These are phyloP conservation scores for Astrephomene gubernaculifera DNA, from an alignment of 139 green algal genomes.

Conservation along the genomic window DNA sequence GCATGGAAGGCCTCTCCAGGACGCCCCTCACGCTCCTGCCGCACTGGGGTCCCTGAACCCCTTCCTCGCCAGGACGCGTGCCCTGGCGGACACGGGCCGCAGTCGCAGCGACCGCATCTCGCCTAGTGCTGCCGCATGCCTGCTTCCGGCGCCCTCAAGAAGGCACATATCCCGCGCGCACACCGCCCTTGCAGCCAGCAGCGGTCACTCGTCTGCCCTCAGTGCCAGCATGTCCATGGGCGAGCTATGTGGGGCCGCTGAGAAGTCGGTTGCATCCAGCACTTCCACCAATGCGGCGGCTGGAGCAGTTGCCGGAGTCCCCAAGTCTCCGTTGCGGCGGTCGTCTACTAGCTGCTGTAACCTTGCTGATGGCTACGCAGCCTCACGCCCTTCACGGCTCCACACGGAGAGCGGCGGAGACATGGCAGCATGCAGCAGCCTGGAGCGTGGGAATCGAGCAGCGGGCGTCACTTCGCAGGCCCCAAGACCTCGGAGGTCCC, in stretches of 20 bases:
- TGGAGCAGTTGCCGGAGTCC: too few relatives aligned
- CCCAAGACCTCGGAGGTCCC: background rate
- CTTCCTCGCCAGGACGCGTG: background rate
- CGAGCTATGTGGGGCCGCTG: background rate
- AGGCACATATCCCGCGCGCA: background rate
- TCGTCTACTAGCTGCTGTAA: too few relatives aligned
- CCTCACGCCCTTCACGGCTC: background rate
- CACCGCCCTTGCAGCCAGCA: background rate
- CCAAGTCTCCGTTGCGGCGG: too few relatives aligned
- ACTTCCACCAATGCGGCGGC: too few relatives aligned
- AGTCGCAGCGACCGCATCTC: conserved; percentile 22
- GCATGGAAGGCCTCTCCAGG: too few relatives aligned
- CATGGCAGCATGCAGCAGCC: too few relatives aligned
- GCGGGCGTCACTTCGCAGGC: too few relatives aligned
- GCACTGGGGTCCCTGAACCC: background rate
- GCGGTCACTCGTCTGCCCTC: background rate
- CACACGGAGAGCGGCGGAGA: background rate
- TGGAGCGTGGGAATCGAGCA: too few relatives aligned
- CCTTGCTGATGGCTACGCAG: too few relatives aligned
- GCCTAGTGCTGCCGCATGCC: background rate
- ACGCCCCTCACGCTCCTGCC: too few relatives aligned
- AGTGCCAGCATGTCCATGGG: background rate
- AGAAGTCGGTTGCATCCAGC: too few relatives aligned
- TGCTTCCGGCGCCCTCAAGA: background rate
- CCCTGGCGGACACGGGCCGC: background rate